A percentile compares a stretch with the other conserved stretches of the same genome.
Evolutionary conservation across 352 stramenopile species (phyloP).

Genomic region (Elongisporangium undulatum): DNA sequence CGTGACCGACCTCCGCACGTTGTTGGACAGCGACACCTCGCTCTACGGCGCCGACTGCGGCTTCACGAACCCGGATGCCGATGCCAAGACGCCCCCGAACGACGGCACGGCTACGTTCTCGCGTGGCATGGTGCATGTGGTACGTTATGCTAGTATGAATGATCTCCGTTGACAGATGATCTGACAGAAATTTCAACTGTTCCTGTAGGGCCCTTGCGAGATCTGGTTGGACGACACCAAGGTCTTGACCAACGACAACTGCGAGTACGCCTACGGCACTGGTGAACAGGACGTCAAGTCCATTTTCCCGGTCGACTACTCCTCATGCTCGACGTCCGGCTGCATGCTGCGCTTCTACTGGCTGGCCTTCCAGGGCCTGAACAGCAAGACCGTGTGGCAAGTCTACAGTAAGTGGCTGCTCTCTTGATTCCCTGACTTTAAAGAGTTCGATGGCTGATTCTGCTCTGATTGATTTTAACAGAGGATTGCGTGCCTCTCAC

Average conservation of each 20-base stretch:
- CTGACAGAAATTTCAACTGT: not conserved
- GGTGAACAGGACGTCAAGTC: conserved; percentile 18
- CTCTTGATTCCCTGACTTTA: not conserved
- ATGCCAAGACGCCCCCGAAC: conserved; percentile 6
- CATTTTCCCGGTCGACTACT: conserved; percentile 23
- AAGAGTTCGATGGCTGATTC: not conserved
- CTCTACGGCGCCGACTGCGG: conserved; percentile 12
- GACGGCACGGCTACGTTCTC: conserved; percentile 14
- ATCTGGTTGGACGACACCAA: conserved; percentile 24
- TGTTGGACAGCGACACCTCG: conserved; percentile 9
- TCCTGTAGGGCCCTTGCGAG: conserved; percentile 15
- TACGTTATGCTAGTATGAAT: not conserved
- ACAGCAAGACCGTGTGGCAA: conserved; percentile 1
- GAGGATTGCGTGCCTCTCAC: conserved; percentile 4
- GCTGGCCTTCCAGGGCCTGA: conserved; percentile 4
- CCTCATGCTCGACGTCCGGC: conserved; percentile 9
- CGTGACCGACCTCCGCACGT: conserved; percentile 3
- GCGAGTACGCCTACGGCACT: conserved; percentile 9
- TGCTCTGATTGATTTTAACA: not conserved
- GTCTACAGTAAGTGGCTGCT: conserved; percentile 8
- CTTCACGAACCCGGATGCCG: conserved; percentile 8
- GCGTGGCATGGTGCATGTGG: conserved; percentile 8
- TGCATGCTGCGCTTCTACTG: conserved; percentile 20
- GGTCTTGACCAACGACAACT: conserved; percentile 22
- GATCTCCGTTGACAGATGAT: not conserved